phyloP scores from a whole-genome alignment of 148 eudicot species.

The Suaeda aralocaspica region DNA sequence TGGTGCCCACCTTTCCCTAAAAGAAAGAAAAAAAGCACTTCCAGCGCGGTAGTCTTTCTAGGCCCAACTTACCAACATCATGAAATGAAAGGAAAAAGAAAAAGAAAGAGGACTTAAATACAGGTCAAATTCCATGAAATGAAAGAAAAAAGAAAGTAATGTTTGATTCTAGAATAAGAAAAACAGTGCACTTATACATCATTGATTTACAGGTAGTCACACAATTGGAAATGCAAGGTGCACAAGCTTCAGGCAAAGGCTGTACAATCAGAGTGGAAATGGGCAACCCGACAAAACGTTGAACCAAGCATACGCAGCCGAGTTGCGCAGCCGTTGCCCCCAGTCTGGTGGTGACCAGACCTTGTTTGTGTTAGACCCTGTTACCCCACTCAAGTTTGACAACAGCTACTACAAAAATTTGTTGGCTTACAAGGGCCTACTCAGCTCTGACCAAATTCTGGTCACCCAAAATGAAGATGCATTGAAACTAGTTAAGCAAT shows the following conservation, averaged over 20 bases:
- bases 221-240: constrained; percentile 81
- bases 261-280: constrained; percentile 67
- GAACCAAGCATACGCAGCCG: constrained; percentile 50
- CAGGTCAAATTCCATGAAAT: no score
- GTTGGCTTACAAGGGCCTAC: constrained; percentile 42
- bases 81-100: no score
- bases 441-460: constrained; percentile 51
- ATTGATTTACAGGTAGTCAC: constrained; percentile 54
- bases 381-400: constrained; percentile 43
- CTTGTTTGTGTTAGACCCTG: constrained; percentile 44
- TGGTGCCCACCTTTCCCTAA: no score
- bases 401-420: constrained; percentile 55
- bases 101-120: no score
- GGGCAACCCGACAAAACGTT: constrained; percentile 54
- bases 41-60: not conserved
- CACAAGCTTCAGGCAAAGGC: constrained; percentile 82
- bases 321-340: constrained; percentile 58
- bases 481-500: constrained; percentile 37
- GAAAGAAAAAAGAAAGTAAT: no score
- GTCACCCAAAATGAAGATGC: constrained; percentile 36
- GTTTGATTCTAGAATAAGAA: no score
- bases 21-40: no score
- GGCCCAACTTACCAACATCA: not conserved
- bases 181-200: constrained; percentile 11
- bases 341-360: constrained; percentile 77